Conservation (phyloP, 306 rosid genomes). For the Pyrus betulifolia region DNA sequence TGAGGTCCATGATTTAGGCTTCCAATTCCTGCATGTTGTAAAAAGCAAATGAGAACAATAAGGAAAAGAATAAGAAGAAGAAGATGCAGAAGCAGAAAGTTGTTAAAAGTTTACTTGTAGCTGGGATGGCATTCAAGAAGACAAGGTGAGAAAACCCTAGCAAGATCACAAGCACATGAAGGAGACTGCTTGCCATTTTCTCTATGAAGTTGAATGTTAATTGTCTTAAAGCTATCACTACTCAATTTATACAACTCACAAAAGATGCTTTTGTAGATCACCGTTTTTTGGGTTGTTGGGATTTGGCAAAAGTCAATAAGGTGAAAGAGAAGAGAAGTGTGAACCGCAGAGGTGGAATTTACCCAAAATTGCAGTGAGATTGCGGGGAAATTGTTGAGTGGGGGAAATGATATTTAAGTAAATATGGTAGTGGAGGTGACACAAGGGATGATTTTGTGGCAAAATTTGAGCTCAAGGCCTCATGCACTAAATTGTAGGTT, state of each 20-base stretch:
- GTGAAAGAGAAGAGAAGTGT: slow-evolving; percentile 17
- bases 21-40: slow-evolving; percentile 47
- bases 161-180: slow-evolving; percentile 47
- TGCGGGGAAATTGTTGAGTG: neutral
- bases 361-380: neutral
- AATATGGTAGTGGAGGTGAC: slow-evolving; percentile 51
- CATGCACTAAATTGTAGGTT: slow-evolving; percentile 29
- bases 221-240: slow-evolving; percentile 5
- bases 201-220: neutral
- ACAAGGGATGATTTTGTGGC: slow-evolving; percentile 25
- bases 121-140: slow-evolving; percentile 55
- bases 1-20: slow-evolving; percentile 34
- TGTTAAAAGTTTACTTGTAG: slow-evolving; percentile 38
- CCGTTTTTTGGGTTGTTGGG: slow-evolving; percentile 1
- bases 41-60: neutral
- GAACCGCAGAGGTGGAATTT: slow-evolving; percentile 17
- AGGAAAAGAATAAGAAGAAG: neutral
- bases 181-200: slow-evolving; percentile 33
- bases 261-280: slow-evolving; percentile 1
- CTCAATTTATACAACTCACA: slow-evolving; percentile 43
- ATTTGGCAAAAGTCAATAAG: slow-evolving; percentile 34
- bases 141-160: slow-evolving; percentile 49
- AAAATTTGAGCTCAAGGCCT: neutral
- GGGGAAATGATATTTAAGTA: neutral
- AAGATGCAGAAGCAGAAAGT: neutral